phyloP scores from a whole-genome alignment of 1,139 yeast species.

The Blastobotrys serpentis region DNA sequence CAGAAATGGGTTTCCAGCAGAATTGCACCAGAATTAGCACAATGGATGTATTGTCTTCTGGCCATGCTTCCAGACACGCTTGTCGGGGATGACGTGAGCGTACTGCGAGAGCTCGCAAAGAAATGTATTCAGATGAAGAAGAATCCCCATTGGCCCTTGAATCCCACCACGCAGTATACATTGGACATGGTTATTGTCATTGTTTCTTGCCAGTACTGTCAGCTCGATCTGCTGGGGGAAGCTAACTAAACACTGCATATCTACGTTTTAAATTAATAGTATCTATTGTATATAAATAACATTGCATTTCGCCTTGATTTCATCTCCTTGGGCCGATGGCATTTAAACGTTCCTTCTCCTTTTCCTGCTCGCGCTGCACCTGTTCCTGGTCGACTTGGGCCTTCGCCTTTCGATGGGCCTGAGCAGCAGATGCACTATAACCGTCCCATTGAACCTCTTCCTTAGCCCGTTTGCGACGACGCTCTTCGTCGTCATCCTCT shows the following conservation, averaged over 20 bases:
- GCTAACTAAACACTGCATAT: too few relatives aligned
- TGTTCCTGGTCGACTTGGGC: constrained; percentile 27
- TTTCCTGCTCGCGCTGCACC: constrained; percentile 25
- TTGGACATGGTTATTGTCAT: constrained; percentile 35
- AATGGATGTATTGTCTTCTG: constrained; percentile 44
- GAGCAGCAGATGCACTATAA: constrained; percentile 26
- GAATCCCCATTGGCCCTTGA: constrained; percentile 14
- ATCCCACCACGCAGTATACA: constrained; percentile 27
- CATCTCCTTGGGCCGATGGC: constrained; percentile 32
- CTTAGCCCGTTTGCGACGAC: constrained; percentile 9
- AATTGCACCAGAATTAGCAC: constrained; percentile 24
- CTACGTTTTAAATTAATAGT: too few relatives aligned
- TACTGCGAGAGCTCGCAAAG: constrained; percentile 43
- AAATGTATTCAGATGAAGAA: constrained; percentile 36
- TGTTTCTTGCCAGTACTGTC: constrained; percentile 37
- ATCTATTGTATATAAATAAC: not conserved
- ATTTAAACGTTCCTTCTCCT: constrained; percentile 23
- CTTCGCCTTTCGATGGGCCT: constrained; percentile 31
- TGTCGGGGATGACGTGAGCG: constrained; percentile 41
- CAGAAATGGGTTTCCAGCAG: constrained; percentile 32
- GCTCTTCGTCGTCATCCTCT: constrained; percentile 22
- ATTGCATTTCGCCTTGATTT: not conserved
- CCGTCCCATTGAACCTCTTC: constrained; percentile 35
- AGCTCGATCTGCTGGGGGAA: too few relatives aligned
- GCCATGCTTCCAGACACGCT: constrained; percentile 41